phyloP scores from a whole-genome alignment of 1,284 basidiomycete species.

The Cerioporus squamosus region DNA sequence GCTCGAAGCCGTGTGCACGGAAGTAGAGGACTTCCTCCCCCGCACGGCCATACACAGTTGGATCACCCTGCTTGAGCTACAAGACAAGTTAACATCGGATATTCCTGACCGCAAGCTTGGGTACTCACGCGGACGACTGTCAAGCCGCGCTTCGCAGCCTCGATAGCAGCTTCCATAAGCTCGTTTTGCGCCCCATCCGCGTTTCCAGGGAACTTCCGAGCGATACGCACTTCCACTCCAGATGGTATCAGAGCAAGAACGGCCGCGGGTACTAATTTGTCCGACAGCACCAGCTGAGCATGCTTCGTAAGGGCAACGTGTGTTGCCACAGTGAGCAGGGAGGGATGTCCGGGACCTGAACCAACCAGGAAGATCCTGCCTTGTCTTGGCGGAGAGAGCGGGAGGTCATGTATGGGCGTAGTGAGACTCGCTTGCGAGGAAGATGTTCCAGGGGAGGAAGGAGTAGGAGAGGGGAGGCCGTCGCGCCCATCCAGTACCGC shows the following conservation, averaged over 20 bases:
- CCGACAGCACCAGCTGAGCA: slow-evolving; percentile 88
- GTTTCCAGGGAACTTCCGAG: slow-evolving; percentile 97
- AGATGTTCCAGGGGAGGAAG: neutral
- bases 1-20: slow-evolving; percentile 82
- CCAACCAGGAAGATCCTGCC: slow-evolving; percentile 90
- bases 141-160: slow-evolving; percentile 79
- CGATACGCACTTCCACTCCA: slow-evolving; percentile 77
- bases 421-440: slow-evolving; percentile 19
- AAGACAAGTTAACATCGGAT: neutral
- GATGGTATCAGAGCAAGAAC: slow-evolving; percentile 89
- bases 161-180: slow-evolving; percentile 90
- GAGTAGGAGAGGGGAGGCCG: slow-evolving; percentile 11
- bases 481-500: slow-evolving; percentile 56
- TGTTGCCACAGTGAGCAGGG: slow-evolving; percentile 88
- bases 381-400: slow-evolving; percentile 37
- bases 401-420: slow-evolving; percentile 29
- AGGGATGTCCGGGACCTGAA: slow-evolving; percentile 94
- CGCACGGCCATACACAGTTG: slow-evolving; percentile 91
- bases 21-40: slow-evolving; percentile 96
- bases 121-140: slow-evolving; percentile 82
- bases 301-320: slow-evolving; percentile 79
- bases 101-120: neutral
- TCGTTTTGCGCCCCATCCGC: slow-evolving; percentile 96
- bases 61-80: slow-evolving; percentile 95
- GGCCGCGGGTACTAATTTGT: slow-evolving; percentile 95